Percentiles rank a stretch among this genome's conserved stretches.
phyloP scores from a whole-genome alignment of 257 asterid species.

The Paraleonurus japonicus region DNA sequence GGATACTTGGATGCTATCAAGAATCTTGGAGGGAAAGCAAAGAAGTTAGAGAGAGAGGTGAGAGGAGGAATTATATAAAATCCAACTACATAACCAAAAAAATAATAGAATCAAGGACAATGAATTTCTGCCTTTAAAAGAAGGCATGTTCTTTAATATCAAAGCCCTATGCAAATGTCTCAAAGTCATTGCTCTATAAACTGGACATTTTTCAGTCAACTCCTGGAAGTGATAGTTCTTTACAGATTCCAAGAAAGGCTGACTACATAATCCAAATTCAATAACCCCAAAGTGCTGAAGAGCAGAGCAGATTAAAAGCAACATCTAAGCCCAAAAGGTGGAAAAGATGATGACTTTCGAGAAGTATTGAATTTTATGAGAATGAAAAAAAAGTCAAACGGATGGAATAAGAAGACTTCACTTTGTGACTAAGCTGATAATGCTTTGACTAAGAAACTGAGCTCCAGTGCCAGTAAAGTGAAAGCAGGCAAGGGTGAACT shows the following conservation, averaged over 20 bases:
- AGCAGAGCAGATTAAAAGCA: not conserved
- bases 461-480: not conserved
- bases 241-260: not conserved
- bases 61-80: constrained; percentile 23
- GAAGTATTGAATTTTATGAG: not conserved
- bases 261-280: not conserved
- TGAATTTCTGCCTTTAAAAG: not conserved
- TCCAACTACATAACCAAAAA: not conserved
- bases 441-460: not conserved
- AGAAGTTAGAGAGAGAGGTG: constrained; percentile 16
- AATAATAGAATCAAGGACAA: not conserved
- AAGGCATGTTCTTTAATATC: not conserved
- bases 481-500: not conserved
- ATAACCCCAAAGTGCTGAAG: not conserved
- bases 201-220: not conserved
- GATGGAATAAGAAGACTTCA: not conserved
- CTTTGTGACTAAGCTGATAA: not conserved
- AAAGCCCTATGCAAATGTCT: constrained; percentile 16
- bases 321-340: constrained; percentile 1
- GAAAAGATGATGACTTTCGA: not conserved
- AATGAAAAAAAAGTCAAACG: not conserved
- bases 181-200: constrained; percentile 15
- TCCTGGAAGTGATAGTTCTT: constrained; percentile 6
- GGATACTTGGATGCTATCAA: constrained; percentile 91
- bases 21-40: constrained; percentile 52